phyloP scores from a whole-genome alignment of 2,329 filamentous ascomycete genomes.

The Sporothrix humicola region DNA sequence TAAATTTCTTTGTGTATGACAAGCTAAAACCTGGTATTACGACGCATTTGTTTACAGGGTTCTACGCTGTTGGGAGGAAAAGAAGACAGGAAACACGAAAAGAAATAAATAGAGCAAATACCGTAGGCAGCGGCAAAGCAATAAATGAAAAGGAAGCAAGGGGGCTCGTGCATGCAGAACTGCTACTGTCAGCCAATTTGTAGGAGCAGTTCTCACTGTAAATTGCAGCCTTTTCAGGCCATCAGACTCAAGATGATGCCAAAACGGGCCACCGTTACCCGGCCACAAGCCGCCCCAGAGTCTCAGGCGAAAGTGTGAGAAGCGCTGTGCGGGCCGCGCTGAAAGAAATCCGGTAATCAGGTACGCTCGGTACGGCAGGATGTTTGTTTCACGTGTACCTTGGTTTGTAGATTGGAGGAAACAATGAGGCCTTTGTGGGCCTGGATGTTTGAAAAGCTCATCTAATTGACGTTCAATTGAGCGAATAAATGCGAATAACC shows the following conservation, averaged over 20 bases:
- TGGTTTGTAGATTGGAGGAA: neutral
- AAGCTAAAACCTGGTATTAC: neutral
- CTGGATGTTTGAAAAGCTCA: neutral
- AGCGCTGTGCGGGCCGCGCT: neutral
- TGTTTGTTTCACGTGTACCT: slow-evolving; percentile 28
- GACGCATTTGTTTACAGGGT: slow-evolving; percentile 20
- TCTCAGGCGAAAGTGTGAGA: slow-evolving; percentile 14
- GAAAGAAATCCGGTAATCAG: neutral
- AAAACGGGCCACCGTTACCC: slow-evolving; percentile 23
- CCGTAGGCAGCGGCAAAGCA: neutral
- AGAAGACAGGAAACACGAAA: too few species aligned
- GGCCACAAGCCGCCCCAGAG: slow-evolving; percentile 26
- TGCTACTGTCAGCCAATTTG: neutral
- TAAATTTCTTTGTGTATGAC: neutral
- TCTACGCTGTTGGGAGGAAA: neutral
- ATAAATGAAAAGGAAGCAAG: neutral
- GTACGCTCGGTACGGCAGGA: neutral
- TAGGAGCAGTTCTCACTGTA: too few species aligned
- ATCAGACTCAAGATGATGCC: neutral
- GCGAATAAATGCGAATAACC: neutral
- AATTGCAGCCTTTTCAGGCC: neutral
- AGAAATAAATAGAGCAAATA: neutral
- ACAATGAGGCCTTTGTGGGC: neutral
- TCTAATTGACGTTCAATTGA: neutral
- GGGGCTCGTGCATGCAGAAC: slow-evolving; percentile 4